These are phyloP conservation scores for Neurospora sp. DNA, from an alignment of 495 filamentous ascomycete species.

Conservation along the genomic window DNA sequence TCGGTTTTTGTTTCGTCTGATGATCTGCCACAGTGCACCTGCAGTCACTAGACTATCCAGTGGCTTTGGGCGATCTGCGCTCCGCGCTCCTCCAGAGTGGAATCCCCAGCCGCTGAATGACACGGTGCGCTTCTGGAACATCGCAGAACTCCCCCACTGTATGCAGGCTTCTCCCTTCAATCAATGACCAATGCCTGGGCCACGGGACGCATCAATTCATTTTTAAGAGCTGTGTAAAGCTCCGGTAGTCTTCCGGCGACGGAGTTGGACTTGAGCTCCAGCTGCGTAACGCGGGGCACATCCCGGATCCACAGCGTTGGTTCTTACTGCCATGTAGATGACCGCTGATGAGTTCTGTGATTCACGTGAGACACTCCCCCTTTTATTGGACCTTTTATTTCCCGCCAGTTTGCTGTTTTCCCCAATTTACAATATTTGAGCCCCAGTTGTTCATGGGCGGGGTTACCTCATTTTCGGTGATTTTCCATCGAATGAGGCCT, in stretches of 20 bases:
- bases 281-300: not conserved
- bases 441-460: not conserved
- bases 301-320: not conserved
- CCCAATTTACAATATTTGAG: not conserved
- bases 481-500: not conserved
- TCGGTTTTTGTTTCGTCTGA: not conserved
- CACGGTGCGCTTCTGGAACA: not conserved
- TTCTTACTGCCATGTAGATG: not conserved
- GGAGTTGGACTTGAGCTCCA: not conserved
- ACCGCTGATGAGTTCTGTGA: not conserved
- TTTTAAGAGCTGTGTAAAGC: not conserved
- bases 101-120: not conserved
- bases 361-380: not conserved
- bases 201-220: not conserved
- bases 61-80: not conserved
- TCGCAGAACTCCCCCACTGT: not conserved
- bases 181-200: not conserved
- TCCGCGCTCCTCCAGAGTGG: not conserved
- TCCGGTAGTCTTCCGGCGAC: not conserved
- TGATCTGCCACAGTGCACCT: not conserved
- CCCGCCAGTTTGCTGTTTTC: not conserved
- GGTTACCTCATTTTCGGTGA: not conserved
- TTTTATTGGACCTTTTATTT: not conserved
- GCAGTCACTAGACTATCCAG: not conserved
- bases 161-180: not conserved